Base-by-base conservation (phyloP, 2,329 filamentous ascomycete genomes). In the Stagonosporopsis cucurbitacearum region DNA sequence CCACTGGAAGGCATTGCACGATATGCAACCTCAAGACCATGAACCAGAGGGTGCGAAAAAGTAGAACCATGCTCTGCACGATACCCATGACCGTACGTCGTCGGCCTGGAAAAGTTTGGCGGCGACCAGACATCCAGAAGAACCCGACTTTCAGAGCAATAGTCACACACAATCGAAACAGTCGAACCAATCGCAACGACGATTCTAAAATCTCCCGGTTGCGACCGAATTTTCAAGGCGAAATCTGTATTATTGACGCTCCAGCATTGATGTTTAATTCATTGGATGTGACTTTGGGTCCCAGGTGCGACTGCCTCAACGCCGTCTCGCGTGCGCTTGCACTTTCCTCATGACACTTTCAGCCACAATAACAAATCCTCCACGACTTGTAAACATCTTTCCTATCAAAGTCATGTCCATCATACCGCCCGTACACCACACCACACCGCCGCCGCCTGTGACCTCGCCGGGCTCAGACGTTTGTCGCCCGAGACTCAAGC, bases 401-500 rank as follows among this genome's bases (percentile, higher is more conserved):
- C 26, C 3, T 17, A 22, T 20, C 40, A 35, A 25, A 41, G 15
- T 11, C 36, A 19, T 20, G 11, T 32, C 26, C 41, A 43, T 15
- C 39, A 44, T 50, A 26, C 23, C 46, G 23, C 13, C 17, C 13
- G 11, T n/a, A 19, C 19, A 39, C 8, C n/a, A 11, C 15, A 23
- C 35, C 11, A 19, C n/a, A 37, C 2, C 22, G 8, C 13, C 26
- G 13, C 22, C 23, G 15, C 28, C 46, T 7, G 9, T 41, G n/a
- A 48, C 26, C 6, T n/a, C 41, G 5, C 40, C 46, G 6, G 36
- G 11, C 17, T 22, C 26, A 19, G 47, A 55, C 3, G n/a, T 55
- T 2, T 37, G 41, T 36, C 53, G 53, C 23, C 15, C 11, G 3
- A 30, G 68, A 20, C 73, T 81, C 40, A 75, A 69, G 33, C 53